Evolutionary conservation across 768 basidiomycete genomes (phyloP).

Genomic region (Cyclocybe cylindracea): DNA sequence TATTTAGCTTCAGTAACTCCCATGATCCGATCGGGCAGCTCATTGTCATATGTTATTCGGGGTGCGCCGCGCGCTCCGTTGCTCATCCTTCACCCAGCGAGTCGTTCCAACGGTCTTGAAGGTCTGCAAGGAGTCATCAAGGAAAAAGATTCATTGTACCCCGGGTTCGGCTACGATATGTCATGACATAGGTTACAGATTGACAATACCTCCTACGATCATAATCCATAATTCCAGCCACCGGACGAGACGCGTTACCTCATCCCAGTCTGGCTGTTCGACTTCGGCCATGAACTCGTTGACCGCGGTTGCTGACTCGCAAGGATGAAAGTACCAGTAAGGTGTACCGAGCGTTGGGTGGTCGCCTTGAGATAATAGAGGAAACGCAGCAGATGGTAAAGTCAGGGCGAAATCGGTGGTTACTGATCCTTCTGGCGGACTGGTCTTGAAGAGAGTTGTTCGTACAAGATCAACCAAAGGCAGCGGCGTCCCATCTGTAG

Average conservation of each 20-base stretch:
- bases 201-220: slow-evolving; percentile 66
- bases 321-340: slow-evolving; percentile 89
- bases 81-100: too few species aligned
- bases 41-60: slow-evolving; percentile 22
- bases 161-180: neutral
- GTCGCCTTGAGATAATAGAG: slow-evolving; percentile 84
- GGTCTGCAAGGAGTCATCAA: too few species aligned
- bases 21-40: slow-evolving; percentile 22
- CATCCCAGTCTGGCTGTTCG: slow-evolving; percentile 27
- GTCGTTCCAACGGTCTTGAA: too few species aligned
- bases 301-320: slow-evolving; percentile 68
- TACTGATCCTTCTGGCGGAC: slow-evolving; percentile 43
- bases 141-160: neutral
- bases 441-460: slow-evolving; percentile 60
- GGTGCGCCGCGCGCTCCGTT: neutral
- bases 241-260: slow-evolving; percentile 32
- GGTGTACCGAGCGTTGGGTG: slow-evolving; percentile 76
- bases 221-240: slow-evolving; percentile 83
- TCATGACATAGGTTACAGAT: slow-evolving; percentile 35
- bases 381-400: slow-evolving; percentile 55
- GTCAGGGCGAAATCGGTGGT: slow-evolving; percentile 57
- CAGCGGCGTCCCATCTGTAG: slow-evolving; percentile 65
- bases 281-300: slow-evolving; percentile 65
- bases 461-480: slow-evolving; percentile 53
- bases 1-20: neutral